Conservation (phyloP, 108 stramenopile genomes). For the Cyclostephanos tholiformis region DNA sequence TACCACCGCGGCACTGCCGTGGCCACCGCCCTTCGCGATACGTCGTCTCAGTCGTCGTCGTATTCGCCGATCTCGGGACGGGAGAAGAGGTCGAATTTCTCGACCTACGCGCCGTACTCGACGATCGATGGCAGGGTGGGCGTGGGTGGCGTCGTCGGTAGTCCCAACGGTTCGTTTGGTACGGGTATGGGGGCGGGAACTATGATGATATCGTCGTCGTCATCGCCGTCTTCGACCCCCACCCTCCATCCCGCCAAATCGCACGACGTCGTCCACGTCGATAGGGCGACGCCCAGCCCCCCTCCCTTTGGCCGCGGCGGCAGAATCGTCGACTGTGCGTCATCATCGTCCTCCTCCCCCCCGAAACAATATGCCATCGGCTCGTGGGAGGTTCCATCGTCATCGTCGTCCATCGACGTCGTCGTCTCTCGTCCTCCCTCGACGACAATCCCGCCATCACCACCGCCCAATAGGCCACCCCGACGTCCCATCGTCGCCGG, state of each 20-base stretch:
- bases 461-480: not conserved
- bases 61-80: not conserved
- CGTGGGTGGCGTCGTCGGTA: not conserved
- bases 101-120: slow-evolving; percentile 9
- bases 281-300: not conserved
- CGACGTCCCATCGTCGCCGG: slow-evolving; percentile 62
- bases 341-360: not conserved
- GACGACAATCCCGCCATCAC: not conserved
- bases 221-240: not conserved
- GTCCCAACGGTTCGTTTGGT: not conserved
- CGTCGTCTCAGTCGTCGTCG: not conserved
- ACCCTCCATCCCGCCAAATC: not conserved
- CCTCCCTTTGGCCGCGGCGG: not conserved
- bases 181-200: not conserved
- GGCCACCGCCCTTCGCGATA: not conserved
- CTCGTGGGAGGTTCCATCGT: not conserved
- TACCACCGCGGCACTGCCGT: not conserved
- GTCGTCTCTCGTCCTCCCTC: not conserved
- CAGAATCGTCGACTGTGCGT: not conserved
- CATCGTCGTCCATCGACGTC: not conserved
- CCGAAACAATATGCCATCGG: slow-evolving; percentile 2
- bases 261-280: not conserved
- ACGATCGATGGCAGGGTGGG: not conserved
- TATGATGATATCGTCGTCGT: not conserved
- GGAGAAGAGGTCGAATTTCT: not conserved